phyloP scores from a whole-genome alignment of 768 basidiomycete genomes.

The Hortiboletus campestris region DNA sequence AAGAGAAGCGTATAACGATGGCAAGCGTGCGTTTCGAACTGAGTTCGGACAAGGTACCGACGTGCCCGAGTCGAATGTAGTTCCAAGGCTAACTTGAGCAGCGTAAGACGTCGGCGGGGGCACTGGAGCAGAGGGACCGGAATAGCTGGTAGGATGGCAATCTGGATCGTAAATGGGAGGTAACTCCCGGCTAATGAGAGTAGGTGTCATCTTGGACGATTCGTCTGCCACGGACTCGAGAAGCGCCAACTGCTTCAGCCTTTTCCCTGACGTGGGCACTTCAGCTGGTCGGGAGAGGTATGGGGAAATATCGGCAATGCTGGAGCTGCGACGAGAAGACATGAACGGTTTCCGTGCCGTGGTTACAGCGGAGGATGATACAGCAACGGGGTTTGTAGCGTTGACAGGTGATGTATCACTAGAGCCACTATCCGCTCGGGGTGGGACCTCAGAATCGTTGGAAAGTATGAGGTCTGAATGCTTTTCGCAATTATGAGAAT shows the following conservation, averaged over 20 bases:
- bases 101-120: constrained; percentile 23
- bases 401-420: constrained; percentile 8
- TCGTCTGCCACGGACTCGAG: constrained; percentile 73
- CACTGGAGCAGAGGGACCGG: constrained; percentile 29
- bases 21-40: constrained; percentile 4
- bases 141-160: background rate
- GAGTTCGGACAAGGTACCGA: constrained; percentile 6
- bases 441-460: background rate
- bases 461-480: background rate
- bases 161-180: constrained; percentile 11
- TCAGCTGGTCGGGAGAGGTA: constrained; percentile 58
- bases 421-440: background rate
- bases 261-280: constrained; percentile 57
- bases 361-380: constrained; percentile 12
- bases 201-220: constrained; percentile 61
- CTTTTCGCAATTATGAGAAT: constrained; percentile 6
- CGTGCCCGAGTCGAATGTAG: constrained; percentile 36
- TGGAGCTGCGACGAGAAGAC: constrained; percentile 40
- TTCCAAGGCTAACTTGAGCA: constrained; percentile 21
- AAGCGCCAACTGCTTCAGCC: constrained; percentile 66
- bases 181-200: constrained; percentile 28
- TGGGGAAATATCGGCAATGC: constrained; percentile 66
- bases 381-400: background rate
- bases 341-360: constrained; percentile 20
- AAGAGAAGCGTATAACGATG: constrained; percentile 1